These are phyloP conservation scores for Houttuynia cordata DNA, from an alignment of 164 flowering plant species.

Conservation along the genomic window DNA sequence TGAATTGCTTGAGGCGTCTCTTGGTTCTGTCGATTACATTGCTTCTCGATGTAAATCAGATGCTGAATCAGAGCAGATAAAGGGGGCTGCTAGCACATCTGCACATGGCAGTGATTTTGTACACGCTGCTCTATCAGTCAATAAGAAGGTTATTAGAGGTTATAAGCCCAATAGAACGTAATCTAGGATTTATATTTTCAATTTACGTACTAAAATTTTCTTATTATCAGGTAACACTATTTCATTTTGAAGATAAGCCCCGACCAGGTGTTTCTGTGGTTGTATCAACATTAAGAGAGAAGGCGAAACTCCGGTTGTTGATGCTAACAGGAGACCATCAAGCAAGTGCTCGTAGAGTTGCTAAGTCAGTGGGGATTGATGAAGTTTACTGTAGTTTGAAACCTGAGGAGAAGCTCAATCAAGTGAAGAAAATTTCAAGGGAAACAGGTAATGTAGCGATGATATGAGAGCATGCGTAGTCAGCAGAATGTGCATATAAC, in stretches of 20 bases:
- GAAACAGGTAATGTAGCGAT: constrained; percentile 37
- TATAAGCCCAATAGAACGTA: not conserved
- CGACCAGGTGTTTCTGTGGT: constrained; percentile 67
- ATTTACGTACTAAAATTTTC: not conserved
- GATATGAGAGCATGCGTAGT: not conserved
- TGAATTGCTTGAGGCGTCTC: constrained; percentile 60
- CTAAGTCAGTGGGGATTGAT: constrained; percentile 72
- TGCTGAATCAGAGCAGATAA: constrained; percentile 55
- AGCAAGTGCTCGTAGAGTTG: constrained; percentile 87
- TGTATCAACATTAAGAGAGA: constrained; percentile 38
- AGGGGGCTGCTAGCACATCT: constrained; percentile 70
- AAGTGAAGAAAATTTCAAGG: constrained; percentile 66
- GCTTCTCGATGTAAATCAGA: constrained; percentile 62
- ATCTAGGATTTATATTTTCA: not conserved
- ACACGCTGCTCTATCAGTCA: constrained; percentile 86
- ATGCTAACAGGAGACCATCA: constrained; percentile 98
- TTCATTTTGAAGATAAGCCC: constrained; percentile 94
- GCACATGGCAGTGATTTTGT: constrained; percentile 70
- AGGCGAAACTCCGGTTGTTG: constrained; percentile 67
- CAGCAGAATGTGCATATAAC: not conserved
- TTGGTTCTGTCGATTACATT: constrained; percentile 91
- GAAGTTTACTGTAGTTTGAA: constrained; percentile 74
- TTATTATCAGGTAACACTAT: constrained; percentile 60
- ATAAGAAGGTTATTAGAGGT: constrained; percentile 49
- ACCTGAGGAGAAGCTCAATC: constrained; percentile 95